phyloP scores from a whole-genome alignment of 2,329 filamentous ascomycete species.

The Pseudogymnoascus sp. region DNA sequence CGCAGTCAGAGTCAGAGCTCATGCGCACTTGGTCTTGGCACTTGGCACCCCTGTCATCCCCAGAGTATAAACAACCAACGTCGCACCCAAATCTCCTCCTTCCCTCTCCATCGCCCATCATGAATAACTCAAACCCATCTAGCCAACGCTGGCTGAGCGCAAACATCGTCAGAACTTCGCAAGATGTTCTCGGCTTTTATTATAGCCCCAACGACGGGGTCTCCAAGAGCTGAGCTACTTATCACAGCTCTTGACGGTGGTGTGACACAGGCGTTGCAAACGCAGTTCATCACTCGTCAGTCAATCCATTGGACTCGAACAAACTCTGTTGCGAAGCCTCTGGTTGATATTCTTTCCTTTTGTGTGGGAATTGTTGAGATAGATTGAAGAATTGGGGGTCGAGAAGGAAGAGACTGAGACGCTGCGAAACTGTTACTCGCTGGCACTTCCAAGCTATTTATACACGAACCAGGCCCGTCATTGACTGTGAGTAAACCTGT shows the following conservation, averaged over 20 bases:
- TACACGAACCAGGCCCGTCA: not conserved
- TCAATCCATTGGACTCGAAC: constrained; percentile 4
- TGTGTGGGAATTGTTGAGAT: not conserved
- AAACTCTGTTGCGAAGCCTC: constrained; percentile 4
- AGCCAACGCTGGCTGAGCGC: constrained; percentile 8
- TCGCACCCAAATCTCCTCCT: not conserved
- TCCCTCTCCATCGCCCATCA: constrained; percentile 3
- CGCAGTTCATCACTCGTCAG: constrained; percentile 5
- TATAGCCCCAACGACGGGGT: constrained; percentile 14
- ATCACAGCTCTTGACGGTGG: constrained; percentile 4
- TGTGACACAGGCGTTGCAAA: constrained; percentile 7
- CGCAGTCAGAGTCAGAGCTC: not conserved
- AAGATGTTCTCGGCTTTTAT: constrained; percentile 9
- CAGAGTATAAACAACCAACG: constrained; percentile 8
- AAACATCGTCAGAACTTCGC: constrained; percentile 8
- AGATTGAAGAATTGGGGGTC: not conserved
- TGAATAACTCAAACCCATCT: not conserved
- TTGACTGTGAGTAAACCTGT: not conserved
- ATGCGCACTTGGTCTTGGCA: not conserved
- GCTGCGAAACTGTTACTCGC: constrained; percentile 3
- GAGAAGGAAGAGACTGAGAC: not conserved
- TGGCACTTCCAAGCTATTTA: not conserved
- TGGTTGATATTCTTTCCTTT: not conserved
- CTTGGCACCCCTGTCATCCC: constrained; percentile 1
- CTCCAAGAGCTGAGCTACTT: constrained; percentile 10